Percentiles rank a stretch among this genome's conserved stretches.
phyloP scores from a whole-genome alignment of 2,329 filamentous ascomycete genomes.

The Aspergillus hiratsukae region DNA sequence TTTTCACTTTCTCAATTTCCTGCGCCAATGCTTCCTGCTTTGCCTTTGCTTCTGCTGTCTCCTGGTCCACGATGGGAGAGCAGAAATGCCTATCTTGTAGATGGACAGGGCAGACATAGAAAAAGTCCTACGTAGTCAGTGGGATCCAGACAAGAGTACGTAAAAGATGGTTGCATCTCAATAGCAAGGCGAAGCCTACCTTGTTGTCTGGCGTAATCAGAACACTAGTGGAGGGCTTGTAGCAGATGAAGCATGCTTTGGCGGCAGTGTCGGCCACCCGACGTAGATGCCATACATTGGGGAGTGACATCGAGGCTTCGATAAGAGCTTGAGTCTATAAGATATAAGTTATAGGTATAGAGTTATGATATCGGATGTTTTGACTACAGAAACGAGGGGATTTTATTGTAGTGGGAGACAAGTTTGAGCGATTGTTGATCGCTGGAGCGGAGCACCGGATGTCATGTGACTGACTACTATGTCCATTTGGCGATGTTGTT shows the following conservation, averaged over 20 bases:
- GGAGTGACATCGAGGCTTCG: constrained; percentile 39
- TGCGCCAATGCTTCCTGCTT: constrained; percentile 42
- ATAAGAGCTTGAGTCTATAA: neutral
- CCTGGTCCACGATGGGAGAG: constrained; percentile 47
- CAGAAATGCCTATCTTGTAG: constrained; percentile 81
- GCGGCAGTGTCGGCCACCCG: constrained; percentile 79
- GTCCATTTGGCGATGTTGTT: neutral
- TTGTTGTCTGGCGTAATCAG: constrained; percentile 86
- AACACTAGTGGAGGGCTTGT: constrained; percentile 80
- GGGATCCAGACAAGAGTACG: neutral
- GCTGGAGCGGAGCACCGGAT: constrained; percentile 7
- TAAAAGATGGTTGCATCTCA: neutral
- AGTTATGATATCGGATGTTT: neutral
- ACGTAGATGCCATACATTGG: constrained; percentile 79
- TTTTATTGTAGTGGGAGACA: neutral
- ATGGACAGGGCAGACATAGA: constrained; percentile 82
- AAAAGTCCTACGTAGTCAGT: constrained; percentile 64
- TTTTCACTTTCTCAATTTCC: constrained; percentile 46
- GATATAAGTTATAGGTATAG: neutral
- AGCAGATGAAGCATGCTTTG: constrained; percentile 87
- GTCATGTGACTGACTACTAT: constrained; percentile 13
- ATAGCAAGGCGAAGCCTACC: constrained; percentile 45
- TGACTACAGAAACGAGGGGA: neutral
- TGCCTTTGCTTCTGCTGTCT: constrained; percentile 38
- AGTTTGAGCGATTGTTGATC: neutral